phyloP scores from a whole-genome alignment of 257 asterid species.

The Scutellaria baicalensis region DNA sequence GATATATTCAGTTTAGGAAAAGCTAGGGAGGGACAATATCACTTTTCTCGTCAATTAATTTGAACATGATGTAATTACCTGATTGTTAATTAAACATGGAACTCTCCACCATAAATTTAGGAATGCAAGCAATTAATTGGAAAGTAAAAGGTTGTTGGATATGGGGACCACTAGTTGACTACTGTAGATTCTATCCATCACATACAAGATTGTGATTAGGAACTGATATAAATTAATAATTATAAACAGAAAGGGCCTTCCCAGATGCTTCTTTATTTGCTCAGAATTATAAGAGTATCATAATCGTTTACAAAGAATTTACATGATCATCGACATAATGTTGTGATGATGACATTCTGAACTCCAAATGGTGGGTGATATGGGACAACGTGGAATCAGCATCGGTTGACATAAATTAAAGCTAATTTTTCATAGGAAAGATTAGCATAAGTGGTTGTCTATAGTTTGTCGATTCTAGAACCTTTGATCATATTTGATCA shows the following conservation, averaged over 20 bases:
- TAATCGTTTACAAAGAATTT: neutral
- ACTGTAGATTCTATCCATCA: neutral
- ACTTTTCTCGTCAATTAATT: neutral
- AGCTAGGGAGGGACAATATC: neutral
- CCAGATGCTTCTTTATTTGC: neutral
- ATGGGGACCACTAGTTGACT: constrained; percentile 10
- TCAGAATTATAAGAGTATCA: neutral
- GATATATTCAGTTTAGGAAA: neutral
- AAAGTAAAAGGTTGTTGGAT: neutral
- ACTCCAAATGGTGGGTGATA: neutral
- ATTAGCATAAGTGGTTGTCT: neutral
- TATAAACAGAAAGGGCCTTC: neutral
- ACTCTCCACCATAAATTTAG: neutral
- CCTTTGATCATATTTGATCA: neutral
- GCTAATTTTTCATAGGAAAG: neutral
- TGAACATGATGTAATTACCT: neutral
- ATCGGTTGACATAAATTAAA: neutral
- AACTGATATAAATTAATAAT: neutral
- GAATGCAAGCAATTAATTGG: neutral
- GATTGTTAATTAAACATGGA: neutral
- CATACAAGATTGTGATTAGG: neutral
- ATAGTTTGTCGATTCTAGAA: neutral
- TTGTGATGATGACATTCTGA: neutral
- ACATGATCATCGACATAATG: neutral
- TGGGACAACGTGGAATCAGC: constrained; percentile 13